Conservation (phyloP, 75 land plant species). For the Adiantum capillusveneris region DNA sequence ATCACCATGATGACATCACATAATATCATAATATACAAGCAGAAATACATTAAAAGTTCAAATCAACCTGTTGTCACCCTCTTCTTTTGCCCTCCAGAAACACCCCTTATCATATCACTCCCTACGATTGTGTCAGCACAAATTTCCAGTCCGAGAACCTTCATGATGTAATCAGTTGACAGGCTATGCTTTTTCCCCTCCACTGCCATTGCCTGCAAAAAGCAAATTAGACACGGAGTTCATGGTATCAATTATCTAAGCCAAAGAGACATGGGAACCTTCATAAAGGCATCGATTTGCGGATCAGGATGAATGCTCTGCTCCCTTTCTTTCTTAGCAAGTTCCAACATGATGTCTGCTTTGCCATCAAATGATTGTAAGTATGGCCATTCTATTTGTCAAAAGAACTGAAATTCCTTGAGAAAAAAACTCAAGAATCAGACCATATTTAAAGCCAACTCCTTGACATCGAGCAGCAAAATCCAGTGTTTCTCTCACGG, state of each 20-base stretch:
- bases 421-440: background rate
- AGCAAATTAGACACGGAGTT: background rate
- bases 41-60: too few species aligned
- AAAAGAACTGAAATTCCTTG: too few species aligned
- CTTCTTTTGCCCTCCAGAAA: constrained; percentile 42
- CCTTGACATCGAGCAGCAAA: constrained; percentile 89
- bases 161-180: constrained; percentile 70
- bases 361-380: too few species aligned
- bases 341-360: too few species aligned
- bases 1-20: too few species aligned
- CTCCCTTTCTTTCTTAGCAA: constrained; percentile 18
- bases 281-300: constrained; percentile 34
- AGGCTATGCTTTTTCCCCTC: constrained; percentile 54
- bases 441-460: constrained; percentile 71
- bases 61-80: constrained; percentile 28
- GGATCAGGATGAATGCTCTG: constrained; percentile 20
- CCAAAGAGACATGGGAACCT: constrained; percentile 9
- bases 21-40: too few species aligned
- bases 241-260: background rate
- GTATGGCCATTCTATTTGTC: too few species aligned
- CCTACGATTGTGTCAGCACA: constrained; percentile 38
- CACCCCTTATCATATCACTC: constrained; percentile 32
- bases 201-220: constrained; percentile 54
- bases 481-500: constrained; percentile 77
- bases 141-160: constrained; percentile 55